phyloP scores from a whole-genome alignment of 176 grass and related monocot genomes.

The Bothriochloa decipiens region DNA sequence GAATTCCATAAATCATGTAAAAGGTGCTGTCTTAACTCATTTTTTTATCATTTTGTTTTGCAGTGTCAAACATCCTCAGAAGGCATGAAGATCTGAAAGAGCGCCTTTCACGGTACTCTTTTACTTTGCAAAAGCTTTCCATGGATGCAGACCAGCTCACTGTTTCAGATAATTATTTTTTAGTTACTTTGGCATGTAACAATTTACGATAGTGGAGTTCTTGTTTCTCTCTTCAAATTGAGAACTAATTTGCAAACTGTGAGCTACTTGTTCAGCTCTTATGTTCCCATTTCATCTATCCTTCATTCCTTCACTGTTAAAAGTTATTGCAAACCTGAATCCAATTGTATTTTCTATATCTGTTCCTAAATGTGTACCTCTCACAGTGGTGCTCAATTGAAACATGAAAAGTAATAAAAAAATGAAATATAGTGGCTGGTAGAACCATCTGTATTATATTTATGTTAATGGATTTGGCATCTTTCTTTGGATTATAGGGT shows the following conservation, averaged over 20 bases:
- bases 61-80: slow-evolving; percentile 62
- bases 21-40: not conserved
- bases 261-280: not conserved
- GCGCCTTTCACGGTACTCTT: slow-evolving; percentile 67
- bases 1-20: slow-evolving; percentile 28
- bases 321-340: not conserved
- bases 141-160: not conserved
- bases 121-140: not conserved
- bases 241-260: slow-evolving; percentile 3
- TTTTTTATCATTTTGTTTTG: slow-evolving; percentile 31
- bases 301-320: not conserved
- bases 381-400: not conserved
- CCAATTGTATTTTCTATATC: slow-evolving; percentile 15
- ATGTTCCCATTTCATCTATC: not conserved
- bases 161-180: not conserved
- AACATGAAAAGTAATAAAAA: not conserved
- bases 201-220: not conserved
- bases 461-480: slow-evolving; percentile 22
- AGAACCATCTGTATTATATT: not conserved
- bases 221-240: slow-evolving; percentile 11
- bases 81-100: slow-evolving; percentile 78
- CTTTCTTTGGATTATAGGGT: not conserved
- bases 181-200: slow-evolving; percentile 12
- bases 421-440: not conserved
- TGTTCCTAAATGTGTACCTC: not conserved